Conservation (phyloP, 441 rosid genomes). For the Populus hybrid region DNA sequence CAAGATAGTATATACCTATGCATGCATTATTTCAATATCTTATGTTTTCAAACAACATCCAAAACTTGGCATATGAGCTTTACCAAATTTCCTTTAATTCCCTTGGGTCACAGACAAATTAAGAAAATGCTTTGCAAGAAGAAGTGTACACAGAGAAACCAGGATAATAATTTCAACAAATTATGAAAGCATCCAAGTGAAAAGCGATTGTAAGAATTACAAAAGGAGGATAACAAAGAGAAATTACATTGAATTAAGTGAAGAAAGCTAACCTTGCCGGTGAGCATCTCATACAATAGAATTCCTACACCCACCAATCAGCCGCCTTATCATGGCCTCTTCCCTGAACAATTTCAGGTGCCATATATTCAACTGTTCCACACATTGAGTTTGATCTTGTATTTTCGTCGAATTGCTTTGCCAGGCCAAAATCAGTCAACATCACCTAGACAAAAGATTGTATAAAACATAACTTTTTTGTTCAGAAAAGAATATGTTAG, state of each 20-base stretch:
- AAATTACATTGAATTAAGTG: not conserved
- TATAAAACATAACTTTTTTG: too few relatives aligned
- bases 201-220: not conserved
- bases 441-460: too few relatives aligned
- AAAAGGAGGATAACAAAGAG: not conserved
- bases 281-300: slow-evolving; percentile 89
- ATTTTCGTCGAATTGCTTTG: too few relatives aligned
- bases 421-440: too few relatives aligned
- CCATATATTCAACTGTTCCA: too few relatives aligned
- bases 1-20: not conserved
- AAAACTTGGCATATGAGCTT: not conserved
- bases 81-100: not conserved
- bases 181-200: slow-evolving; percentile 1
- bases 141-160: not conserved
- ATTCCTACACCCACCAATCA: slow-evolving; percentile 98
- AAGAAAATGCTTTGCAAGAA: not conserved
- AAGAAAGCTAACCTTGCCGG: slow-evolving; percentile 61
- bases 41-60: not conserved
- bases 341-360: slow-evolving; percentile 75
- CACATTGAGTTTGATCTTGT: too few relatives aligned
- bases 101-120: not conserved
- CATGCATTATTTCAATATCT: not conserved
- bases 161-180: not conserved
- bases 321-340: slow-evolving; percentile 95
- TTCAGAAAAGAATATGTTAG: too few relatives aligned